phyloP scores from a whole-genome alignment of 2,329 filamentous ascomycete species.

The Chaetothyriales sp. region DNA sequence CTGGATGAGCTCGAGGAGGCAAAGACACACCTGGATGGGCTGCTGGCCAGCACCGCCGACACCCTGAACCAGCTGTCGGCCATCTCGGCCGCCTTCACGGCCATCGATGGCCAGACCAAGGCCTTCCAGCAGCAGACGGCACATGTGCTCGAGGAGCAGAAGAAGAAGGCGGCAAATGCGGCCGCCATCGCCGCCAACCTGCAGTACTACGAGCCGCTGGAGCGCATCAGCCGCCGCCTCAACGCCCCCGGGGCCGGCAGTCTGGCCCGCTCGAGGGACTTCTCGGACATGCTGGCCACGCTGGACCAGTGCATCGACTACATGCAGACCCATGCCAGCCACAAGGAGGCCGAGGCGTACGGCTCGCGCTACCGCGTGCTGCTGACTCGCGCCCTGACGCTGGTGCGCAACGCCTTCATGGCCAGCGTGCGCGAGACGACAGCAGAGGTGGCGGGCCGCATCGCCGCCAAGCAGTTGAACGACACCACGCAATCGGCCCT shows the following conservation, averaged over 20 bases:
- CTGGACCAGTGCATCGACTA: slow-evolving; percentile 85
- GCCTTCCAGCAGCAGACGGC: slow-evolving; percentile 88
- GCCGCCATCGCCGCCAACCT: slow-evolving; percentile 77
- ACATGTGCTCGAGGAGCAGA: slow-evolving; percentile 69
- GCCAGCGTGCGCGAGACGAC: slow-evolving; percentile 49
- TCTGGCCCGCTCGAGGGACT: slow-evolving; percentile 69
- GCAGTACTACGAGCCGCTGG: slow-evolving; percentile 89
- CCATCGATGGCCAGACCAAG: slow-evolving; percentile 82
- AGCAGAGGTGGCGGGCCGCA: slow-evolving; percentile 48
- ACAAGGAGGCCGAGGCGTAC: slow-evolving; percentile 78
- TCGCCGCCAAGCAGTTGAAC: slow-evolving; percentile 53
- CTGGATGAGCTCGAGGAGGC: slow-evolving; percentile 68
- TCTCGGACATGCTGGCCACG: slow-evolving; percentile 75
- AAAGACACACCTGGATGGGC: slow-evolving; percentile 64
- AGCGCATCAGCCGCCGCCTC: slow-evolving; percentile 74
- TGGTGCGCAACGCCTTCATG: slow-evolving; percentile 54
- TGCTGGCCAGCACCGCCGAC: slow-evolving; percentile 63
- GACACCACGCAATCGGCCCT: slow-evolving; percentile 59
- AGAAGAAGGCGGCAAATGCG: slow-evolving; percentile 61
- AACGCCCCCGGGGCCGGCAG: slow-evolving; percentile 85
- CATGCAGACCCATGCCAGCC: slow-evolving; percentile 72
- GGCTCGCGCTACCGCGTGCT: slow-evolving; percentile 75
- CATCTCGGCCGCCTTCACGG: slow-evolving; percentile 72
- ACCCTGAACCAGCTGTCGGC: slow-evolving; percentile 63
- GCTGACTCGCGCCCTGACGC: slow-evolving; percentile 53